Base-by-base conservation (phyloP, 1,139 yeast genomes). In the Schizosaccharomyces versatilis region DNA sequence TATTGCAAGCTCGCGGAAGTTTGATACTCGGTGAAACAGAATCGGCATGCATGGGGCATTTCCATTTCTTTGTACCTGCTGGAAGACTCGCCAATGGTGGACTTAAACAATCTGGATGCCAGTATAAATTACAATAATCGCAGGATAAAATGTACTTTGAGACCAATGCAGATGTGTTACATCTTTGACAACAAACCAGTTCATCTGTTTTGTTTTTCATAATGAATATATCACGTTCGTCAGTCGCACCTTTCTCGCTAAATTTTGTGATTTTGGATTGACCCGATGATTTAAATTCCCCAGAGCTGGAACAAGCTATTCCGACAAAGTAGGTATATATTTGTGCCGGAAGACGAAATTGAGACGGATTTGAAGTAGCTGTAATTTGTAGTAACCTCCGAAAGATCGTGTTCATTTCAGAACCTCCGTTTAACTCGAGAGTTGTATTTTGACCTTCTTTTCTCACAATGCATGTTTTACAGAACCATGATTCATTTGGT, bases 71-170 rank as follows among this genome's bases (percentile, higher is more conserved):
- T 1, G 94, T 93, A 47, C 85, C 68, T 32, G 83, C 78, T 63
- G 85, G 84, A n/a, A 81, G 77, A 7, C 81, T 73, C 24, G 83
- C 74, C 62, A 84, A 68, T 1, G 95, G 95, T 8, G 84, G 83
- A 51, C 74, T 73, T 10, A 90, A 67, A 66, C 98, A 90, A 67
- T 90, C 97, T 52, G 88, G 68, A 66, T 90, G 98, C 94, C 95
- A 90, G 12, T 80, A 76, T n/a, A 82, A 71, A 0, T 81, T 73
- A 67, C 98, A 90, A 62, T 80, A 82, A 64, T 88, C 96, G 66
- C 98, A 90, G 57, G 78, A 78, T 14, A 81, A 76, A 41, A 90
- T 70, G 59, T 66, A 74, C 59, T 70, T 74, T 57, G 68, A 75
- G 60, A 71, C 67, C 53, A 77, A 69, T 7, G 93, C 94, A 40